phyloP scores from a whole-genome alignment of 2,329 filamentous ascomycete species.

The Aureobasidium mangrovei region DNA sequence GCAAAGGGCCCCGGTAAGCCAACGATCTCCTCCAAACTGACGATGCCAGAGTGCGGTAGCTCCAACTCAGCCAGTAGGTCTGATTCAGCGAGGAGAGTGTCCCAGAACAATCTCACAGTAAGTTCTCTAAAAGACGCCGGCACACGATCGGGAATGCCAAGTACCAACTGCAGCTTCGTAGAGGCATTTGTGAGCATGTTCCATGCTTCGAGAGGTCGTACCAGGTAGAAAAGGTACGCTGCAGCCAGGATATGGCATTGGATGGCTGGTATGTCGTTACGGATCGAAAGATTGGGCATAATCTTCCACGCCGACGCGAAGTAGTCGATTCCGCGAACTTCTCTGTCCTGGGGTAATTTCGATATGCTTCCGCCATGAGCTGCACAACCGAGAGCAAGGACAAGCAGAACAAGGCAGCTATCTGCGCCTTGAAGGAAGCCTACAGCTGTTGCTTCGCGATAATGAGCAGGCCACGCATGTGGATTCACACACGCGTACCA shows the following conservation, averaged over 20 bases:
- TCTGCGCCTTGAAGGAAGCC: constrained; percentile 71
- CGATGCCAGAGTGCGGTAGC: constrained; percentile 72
- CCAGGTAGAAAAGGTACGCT: constrained; percentile 74
- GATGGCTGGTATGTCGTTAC: constrained; percentile 67
- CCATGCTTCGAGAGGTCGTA: constrained; percentile 76
- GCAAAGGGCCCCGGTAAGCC: constrained; percentile 71
- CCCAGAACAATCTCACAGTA: constrained; percentile 75
- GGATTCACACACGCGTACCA: constrained; percentile 84
- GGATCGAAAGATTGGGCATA: constrained; percentile 68
- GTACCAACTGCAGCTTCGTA: constrained; percentile 69
- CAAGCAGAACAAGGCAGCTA: constrained; percentile 72
- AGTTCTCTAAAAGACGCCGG: constrained; percentile 63
- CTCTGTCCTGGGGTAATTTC: constrained; percentile 56
- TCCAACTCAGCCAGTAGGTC: constrained; percentile 73
- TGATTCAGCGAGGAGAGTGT: constrained; percentile 68
- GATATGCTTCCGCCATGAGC: constrained; percentile 70
- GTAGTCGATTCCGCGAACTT: constrained; percentile 67
- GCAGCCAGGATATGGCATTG: constrained; percentile 75
- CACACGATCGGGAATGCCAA: constrained; percentile 64
- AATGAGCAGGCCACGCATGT: constrained; percentile 68
- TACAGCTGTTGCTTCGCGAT: constrained; percentile 64
- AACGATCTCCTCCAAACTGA: constrained; percentile 72
- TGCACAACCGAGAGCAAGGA: constrained; percentile 68
- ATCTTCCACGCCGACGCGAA: constrained; percentile 74
- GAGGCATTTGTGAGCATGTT: constrained; percentile 69